Conservation (phyloP, 2,329 filamentous ascomycete species). For the Monilinia vaccinii-corymbosi region DNA sequence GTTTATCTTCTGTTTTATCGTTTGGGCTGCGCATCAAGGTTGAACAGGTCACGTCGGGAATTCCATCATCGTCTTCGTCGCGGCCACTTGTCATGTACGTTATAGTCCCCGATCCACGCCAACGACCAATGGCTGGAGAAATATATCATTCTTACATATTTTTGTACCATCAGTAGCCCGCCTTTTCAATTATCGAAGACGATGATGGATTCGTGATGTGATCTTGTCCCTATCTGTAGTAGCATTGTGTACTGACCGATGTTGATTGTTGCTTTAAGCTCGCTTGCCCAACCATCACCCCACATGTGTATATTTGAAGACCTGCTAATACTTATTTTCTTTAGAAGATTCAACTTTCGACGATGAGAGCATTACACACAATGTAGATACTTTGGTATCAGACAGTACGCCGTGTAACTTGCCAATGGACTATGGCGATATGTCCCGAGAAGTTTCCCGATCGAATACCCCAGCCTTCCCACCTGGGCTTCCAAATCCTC, state of each 20-base stretch:
- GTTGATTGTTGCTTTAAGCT: conserved; percentile 34
- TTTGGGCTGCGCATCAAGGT: conserved; percentile 20
- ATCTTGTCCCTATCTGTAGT: conserved; percentile 21
- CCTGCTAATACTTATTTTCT: conserved; percentile 22
- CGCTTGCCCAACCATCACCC: conserved; percentile 2
- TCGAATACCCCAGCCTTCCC: conserved; percentile 35
- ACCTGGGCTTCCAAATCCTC: conserved; percentile 35
- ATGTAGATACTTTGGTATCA: conserved; percentile 58
- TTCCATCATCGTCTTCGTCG: conserved; percentile 62
- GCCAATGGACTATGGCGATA: conserved; percentile 12
- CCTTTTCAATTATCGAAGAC: conserved; percentile 38
- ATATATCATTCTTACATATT: conserved; percentile 40
- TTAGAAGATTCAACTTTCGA: conserved; percentile 51
- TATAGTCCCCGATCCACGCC: conserved; percentile 41
- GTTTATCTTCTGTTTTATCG: conserved; percentile 20
- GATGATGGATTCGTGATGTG: conserved; percentile 53
- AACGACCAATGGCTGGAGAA: conserved; percentile 35
- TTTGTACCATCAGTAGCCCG: conserved; percentile 32
- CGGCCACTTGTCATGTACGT: conserved; percentile 50
- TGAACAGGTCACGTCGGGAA: conserved; percentile 39
- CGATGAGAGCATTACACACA: conserved; percentile 45
- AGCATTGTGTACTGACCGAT: conserved; percentile 14
- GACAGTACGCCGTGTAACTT: conserved; percentile 34
- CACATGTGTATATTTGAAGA: not conserved
- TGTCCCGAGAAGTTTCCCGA: conserved; percentile 17